Evolutionary conservation across 192 early-diverging fungal genomes (phyloP), one percentile per base, ranked within the genome.

Genomic region (Coemansia biformis): DNA sequence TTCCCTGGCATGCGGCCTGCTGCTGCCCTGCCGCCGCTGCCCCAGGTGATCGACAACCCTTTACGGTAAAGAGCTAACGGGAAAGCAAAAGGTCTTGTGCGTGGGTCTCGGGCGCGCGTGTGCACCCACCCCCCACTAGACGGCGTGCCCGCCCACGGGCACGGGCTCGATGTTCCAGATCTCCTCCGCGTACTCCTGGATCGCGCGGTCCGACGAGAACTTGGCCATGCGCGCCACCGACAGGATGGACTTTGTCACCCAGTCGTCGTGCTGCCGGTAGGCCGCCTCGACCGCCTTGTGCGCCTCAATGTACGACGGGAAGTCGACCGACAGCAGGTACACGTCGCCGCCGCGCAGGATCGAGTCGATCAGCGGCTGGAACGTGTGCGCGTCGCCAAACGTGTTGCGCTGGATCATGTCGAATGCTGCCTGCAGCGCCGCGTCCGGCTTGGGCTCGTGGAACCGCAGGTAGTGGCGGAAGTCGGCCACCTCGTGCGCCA

Each of bases 151-250:
- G 36, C 26, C 41, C 5, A 75, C 71, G 10, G 65, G 71, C 37
- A 54, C 52, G 3, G 81, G 84, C 68, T 86, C 78, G 54, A 86
- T 78, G 46, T 87, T 78, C 95, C 95, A 98, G 57, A 98, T 92
- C 23, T 81, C 76, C 43, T 91, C 80, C 18, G 93, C 93, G 46
- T 96, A 98, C 50, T 98, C 95, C 55, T 84, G 67, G 75, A 97
- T 89, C 16, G 95, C 67, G 51, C 87, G 83, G 66, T 87, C 87
- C 35, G 82, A 82, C 45, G 83, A 91, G 76, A 98, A 98, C 66
- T 93, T 93, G 69, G 92, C 85, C 93, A 97, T 97, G 52, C 83
- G 75, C 40, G 92, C 88, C 21, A 90, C 87, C 26, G 88, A 91
- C 40, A 82, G 76, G 53, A 98, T 96, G 45, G 85, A 89, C 73